Percentiles rank a stretch among this genome's conserved stretches.
Evolutionary conservation across 1,139 yeast genomes (phyloP).

Genomic region (Geotrichum restrictum): DNA sequence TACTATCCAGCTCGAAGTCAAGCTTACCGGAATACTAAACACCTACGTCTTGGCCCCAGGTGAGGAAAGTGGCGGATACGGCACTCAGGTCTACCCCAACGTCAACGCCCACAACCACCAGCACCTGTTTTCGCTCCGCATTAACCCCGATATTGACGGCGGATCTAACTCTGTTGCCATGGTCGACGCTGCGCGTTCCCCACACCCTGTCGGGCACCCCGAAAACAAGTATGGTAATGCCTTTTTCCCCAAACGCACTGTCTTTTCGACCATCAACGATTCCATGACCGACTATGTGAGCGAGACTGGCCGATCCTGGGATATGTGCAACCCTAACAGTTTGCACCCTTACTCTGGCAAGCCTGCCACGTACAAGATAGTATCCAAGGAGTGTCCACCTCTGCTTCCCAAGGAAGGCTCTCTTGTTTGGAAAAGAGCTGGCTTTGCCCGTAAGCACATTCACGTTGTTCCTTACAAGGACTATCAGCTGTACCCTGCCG

Average conservation of each 20-base stretch:
- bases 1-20: constrained; percentile 70
- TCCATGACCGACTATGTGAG: constrained; percentile 62
- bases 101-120: constrained; percentile 84
- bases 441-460: constrained; percentile 67
- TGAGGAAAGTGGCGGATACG: constrained; percentile 70
- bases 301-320: constrained; percentile 70
- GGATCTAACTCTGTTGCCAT: constrained; percentile 70
- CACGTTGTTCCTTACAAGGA: constrained; percentile 64
- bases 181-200: constrained; percentile 60
- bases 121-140: constrained; percentile 71
- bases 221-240: constrained; percentile 73
- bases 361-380: constrained; percentile 73
- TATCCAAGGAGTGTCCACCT: constrained; percentile 69
- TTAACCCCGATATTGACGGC: constrained; percentile 79
- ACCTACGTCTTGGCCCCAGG: constrained; percentile 60
- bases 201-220: constrained; percentile 57
- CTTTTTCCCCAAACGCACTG: constrained; percentile 58
- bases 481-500: constrained; percentile 71
- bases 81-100: constrained; percentile 73
- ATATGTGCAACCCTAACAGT: constrained; percentile 65
- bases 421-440: constrained; percentile 73
- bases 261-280: constrained; percentile 63
- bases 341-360: constrained; percentile 66
- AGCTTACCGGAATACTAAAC: constrained; percentile 73
- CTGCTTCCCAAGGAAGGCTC: constrained; percentile 71